Percentiles rank a stretch among this genome's conserved stretches.
These are phyloP conservation scores for Fagopyrum tataricum DNA, from an alignment of 148 eudicot species.

Conservation along the genomic window DNA sequence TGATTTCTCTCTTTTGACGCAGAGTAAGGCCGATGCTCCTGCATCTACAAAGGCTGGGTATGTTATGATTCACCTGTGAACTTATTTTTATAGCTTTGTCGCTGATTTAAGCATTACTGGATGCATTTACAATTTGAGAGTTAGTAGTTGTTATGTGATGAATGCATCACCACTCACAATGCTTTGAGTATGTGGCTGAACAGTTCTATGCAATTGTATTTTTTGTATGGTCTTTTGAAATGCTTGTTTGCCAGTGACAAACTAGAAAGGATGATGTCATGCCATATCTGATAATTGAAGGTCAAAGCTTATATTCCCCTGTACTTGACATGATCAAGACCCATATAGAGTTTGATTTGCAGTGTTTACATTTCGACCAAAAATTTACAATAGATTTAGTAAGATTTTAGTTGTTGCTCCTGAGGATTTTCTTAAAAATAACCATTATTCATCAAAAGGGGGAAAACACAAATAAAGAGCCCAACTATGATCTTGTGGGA, in stretches of 20 bases:
- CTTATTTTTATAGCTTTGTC: conserved; percentile 5
- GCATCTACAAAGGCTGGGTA: conserved; percentile 55
- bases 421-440: not conserved
- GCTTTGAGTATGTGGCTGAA: not conserved
- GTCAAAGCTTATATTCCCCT: not conserved
- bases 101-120: not conserved
- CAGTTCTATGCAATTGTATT: not conserved
- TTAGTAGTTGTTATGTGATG: not conserved
- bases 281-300: not conserved
- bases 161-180: not conserved
- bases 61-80: conserved; percentile 3
- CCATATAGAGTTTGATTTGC: not conserved
- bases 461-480: too few relatives aligned
- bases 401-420: not conserved
- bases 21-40: conserved; percentile 43
- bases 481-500: too few relatives aligned
- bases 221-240: not conserved
- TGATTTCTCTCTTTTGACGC: conserved; percentile 11
- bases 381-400: not conserved
- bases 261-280: not conserved
- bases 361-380: not conserved
- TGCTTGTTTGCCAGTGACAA: not conserved
- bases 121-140: not conserved
- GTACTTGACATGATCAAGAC: not conserved
- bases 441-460: not conserved